phyloP scores from a whole-genome alignment of 805 yeast genomes.

The Saturnispora diversa region DNA sequence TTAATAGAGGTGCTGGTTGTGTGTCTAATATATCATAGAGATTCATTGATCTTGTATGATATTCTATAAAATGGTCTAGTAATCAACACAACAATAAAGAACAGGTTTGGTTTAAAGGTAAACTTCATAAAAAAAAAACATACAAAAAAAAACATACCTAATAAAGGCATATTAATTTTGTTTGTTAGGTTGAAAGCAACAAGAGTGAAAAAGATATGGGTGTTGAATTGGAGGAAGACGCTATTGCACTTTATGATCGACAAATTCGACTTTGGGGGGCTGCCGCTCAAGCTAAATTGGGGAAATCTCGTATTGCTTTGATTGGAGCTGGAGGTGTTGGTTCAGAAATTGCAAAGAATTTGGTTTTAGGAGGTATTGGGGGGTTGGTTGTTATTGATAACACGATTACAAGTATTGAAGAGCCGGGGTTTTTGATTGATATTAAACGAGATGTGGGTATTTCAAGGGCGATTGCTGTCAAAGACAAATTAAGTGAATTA shows the following conservation, averaged over 20 bases:
- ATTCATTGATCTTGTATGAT: constrained; percentile 68
- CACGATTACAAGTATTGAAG: constrained; percentile 34
- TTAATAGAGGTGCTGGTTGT: constrained; percentile 59
- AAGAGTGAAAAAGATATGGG: too few species aligned
- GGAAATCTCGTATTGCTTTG: constrained; percentile 62
- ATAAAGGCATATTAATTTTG: too few species aligned
- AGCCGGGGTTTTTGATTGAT: constrained; percentile 67
- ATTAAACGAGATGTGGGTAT: constrained; percentile 48
- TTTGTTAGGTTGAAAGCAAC: too few species aligned
- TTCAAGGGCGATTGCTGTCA: constrained; percentile 46
- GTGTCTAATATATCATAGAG: constrained; percentile 68
- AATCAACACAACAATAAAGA: too few species aligned
- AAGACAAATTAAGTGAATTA: constrained; percentile 54
- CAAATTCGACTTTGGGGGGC: constrained; percentile 96
- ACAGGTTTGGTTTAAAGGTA: too few species aligned
- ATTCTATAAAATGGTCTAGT: too few species aligned
- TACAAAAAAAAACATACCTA: too few species aligned
- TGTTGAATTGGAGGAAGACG: constrained; percentile 39
- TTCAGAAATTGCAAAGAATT: constrained; percentile 73
- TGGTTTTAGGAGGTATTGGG: constrained; percentile 85
- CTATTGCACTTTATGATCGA: constrained; percentile 85
- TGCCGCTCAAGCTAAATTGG: constrained; percentile 74
- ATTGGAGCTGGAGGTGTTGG: constrained; percentile 73
- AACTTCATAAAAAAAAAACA: too few species aligned
- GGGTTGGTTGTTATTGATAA: constrained; percentile 62